Conservation (phyloP, 176 grass and related monocot genomes). For the Pharus latifolius region DNA sequence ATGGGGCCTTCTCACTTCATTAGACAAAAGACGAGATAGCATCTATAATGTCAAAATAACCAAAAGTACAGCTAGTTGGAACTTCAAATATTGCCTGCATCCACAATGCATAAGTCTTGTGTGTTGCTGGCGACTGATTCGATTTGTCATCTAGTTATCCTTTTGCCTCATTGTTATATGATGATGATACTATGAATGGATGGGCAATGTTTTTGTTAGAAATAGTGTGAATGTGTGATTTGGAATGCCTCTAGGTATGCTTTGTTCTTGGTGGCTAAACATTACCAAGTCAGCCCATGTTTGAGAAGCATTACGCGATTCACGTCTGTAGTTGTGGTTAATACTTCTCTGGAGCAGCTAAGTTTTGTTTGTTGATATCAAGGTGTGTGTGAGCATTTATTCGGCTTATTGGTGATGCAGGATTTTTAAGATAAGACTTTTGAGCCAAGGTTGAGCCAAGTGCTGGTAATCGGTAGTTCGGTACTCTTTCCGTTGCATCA, state of each 20-base stretch:
- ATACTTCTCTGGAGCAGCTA: no score
- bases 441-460: no score
- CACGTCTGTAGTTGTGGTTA: no score
- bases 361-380: no score
- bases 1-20: not conserved
- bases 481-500: no score
- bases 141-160: not conserved
- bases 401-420: no score
- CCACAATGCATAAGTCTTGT: not conserved
- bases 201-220: not conserved
- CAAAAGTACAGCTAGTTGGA: not conserved
- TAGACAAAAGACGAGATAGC: constrained; percentile 9
- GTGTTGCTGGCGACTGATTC: not conserved
- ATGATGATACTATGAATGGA: not conserved
- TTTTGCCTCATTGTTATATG: not conserved
- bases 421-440: no score
- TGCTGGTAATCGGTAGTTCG: no score
- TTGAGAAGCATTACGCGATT: no score
- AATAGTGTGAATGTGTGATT: not conserved
- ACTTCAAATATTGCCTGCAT: not conserved
- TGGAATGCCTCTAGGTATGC: not conserved
- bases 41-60: constrained; percentile 24
- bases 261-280: no score
- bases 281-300: no score
- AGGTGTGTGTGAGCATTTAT: no score